Evolutionary conservation across 1,284 basidiomycete species (phyloP).

Genomic region (Papiliotrema terrestris): DNA sequence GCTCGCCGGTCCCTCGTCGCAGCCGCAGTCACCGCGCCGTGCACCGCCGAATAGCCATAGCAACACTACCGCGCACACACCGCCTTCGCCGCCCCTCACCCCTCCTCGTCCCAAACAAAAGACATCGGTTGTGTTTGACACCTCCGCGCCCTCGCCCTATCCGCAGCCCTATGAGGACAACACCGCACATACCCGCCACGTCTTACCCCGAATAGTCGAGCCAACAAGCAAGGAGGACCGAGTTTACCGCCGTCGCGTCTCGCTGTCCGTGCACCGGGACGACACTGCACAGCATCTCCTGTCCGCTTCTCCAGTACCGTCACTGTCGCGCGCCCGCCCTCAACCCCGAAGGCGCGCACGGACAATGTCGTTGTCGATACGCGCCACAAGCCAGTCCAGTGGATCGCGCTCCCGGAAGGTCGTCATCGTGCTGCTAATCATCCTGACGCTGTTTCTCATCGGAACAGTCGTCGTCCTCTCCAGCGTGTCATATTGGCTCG

Average conservation of each 20-base stretch:
- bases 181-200: neutral
- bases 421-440: conserved; percentile 65
- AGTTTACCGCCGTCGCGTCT: conserved; percentile 1
- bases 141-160: neutral
- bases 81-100: neutral
- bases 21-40: too few relatives aligned
- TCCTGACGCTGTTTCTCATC: conserved; percentile 78
- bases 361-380: conserved; percentile 4
- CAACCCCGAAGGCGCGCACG: neutral
- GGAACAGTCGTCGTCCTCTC: conserved; percentile 91
- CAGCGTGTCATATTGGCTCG: conserved; percentile 84
- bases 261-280: neutral
- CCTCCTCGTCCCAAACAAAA: neutral
- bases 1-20: too few relatives aligned
- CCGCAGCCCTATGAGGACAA: neutral
- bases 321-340: neutral
- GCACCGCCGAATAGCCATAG: neutral
- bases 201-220: conserved; percentile 2
- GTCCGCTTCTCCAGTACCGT: neutral
- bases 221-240: neutral
- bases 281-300: neutral
- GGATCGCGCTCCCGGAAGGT: neutral
- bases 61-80: neutral
- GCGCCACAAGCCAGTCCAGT: neutral
- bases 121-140: neutral